Percentiles rank a stretch among this genome's conserved stretches.
These are phyloP conservation scores for Aspergillus thermomutatus DNA, from an alignment of 2,329 filamentous ascomycete species.

Conservation along the genomic window DNA sequence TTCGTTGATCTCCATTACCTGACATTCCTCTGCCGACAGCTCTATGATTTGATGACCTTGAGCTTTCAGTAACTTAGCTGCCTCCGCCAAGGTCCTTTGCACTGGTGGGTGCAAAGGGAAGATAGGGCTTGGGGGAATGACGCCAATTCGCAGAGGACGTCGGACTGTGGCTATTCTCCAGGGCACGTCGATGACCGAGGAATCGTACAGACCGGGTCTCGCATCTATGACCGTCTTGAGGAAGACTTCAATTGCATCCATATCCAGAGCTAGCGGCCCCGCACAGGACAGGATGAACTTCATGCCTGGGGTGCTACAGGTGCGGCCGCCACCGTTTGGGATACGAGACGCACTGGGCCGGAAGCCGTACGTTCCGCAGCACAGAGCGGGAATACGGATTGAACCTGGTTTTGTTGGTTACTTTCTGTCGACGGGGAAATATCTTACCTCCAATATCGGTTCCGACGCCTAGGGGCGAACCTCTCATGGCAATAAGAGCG, in stretches of 20 bases:
- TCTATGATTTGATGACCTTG: constrained; percentile 45
- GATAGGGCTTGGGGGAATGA: constrained; percentile 45
- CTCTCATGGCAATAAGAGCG: constrained; percentile 58
- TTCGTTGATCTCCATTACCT: constrained; percentile 14
- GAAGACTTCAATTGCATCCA: constrained; percentile 17
- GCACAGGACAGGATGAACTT: constrained; percentile 19
- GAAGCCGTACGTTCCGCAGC: constrained; percentile 30
- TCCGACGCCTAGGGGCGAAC: constrained; percentile 61
- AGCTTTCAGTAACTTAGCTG: constrained; percentile 34
- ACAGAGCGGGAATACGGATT: constrained; percentile 29
- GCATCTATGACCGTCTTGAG: constrained; percentile 10
- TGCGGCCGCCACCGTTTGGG: constrained; percentile 19
- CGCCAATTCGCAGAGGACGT: constrained; percentile 43
- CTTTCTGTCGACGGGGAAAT: neutral
- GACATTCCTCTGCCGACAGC: constrained; percentile 18
- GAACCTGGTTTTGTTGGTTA: constrained; percentile 17
- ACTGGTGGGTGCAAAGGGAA: constrained; percentile 51
- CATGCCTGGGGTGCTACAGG: constrained; percentile 17
- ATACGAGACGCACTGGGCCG: constrained; percentile 26
- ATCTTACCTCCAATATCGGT: constrained; percentile 54
- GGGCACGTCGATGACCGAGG: constrained; percentile 17
- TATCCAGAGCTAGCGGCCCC: constrained; percentile 16
- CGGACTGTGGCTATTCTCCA: constrained; percentile 15
- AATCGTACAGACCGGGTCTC: constrained; percentile 16
- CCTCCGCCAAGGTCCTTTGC: constrained; percentile 40